These are phyloP conservation scores for Microascus cirrosus DNA, from an alignment of 2,329 filamentous ascomycete species.

Conservation along the genomic window DNA sequence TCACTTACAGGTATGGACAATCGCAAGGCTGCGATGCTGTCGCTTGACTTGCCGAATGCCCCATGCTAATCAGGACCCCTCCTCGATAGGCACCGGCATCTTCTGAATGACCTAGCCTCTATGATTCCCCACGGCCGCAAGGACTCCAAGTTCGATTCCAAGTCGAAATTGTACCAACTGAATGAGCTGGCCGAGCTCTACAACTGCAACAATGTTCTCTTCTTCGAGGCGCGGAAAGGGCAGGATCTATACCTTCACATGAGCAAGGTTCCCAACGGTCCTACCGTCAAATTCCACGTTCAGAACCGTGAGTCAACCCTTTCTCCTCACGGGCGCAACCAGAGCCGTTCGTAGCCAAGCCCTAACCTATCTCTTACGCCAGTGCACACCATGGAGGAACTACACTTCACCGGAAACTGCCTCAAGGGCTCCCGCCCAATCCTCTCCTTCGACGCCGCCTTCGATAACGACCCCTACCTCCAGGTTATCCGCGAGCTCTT, in stretches of 20 bases:
- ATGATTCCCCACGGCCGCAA: constrained; percentile 88
- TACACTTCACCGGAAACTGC: constrained; percentile 95
- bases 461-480: constrained; percentile 72
- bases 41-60: not conserved
- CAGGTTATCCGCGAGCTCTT: constrained; percentile 82
- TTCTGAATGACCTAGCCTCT: constrained; percentile 78
- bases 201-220: constrained; percentile 90
- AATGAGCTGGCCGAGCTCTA: constrained; percentile 69
- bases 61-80: not conserved
- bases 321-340: not conserved
- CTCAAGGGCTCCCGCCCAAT: constrained; percentile 86
- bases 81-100: constrained; percentile 67
- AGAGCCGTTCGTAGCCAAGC: not conserved
- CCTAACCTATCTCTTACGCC: not conserved
- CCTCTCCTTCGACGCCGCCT: constrained; percentile 81
- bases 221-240: constrained; percentile 90
- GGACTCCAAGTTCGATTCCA: constrained; percentile 94
- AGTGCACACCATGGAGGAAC: constrained; percentile 94
- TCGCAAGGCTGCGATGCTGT: not conserved
- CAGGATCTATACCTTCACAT: constrained; percentile 94
- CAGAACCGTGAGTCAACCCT: constrained; percentile 50
- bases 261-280: constrained; percentile 69
- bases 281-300: constrained; percentile 57
- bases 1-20: constrained; percentile 63
- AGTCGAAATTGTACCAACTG: constrained; percentile 73